Base-by-base conservation (phyloP, 306 rosid species). In the Trifolium pratense region DNA sequence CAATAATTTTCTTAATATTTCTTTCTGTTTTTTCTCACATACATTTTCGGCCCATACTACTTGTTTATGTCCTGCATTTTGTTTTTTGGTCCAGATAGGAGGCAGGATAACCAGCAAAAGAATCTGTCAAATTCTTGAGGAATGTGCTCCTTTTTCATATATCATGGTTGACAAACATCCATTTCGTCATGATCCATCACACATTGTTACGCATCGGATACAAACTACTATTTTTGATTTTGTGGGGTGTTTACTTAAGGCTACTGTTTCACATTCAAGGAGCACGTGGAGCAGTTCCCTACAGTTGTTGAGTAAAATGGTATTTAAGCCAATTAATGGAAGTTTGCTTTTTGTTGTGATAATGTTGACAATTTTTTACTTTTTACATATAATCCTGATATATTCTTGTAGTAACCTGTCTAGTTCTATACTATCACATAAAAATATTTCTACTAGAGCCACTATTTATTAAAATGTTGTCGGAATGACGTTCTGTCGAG, bases 101-200 rank as follows among this genome's bases (percentile, higher is more conserved):
- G 91, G 94, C 82, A 89, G 90, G 85, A 78, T 91, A 84, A 94
- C 96, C 68, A 94, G 98, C 88, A 91, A 94, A 78, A 85, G 98
- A 18, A 78, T 94, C 58, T 80, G 87, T 58, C 87, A 89, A 80
- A 67, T 94, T 94, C 83, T 94, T 45, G 94, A 91, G 85, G 85
- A 83, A 45, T 86, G 87, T 84, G 83, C 64, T 75, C 92, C 97
- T 18, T 87, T 85, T 83, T 77, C 96, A 23, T 94, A 89, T 82
- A 77, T 94, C 71, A 74, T 94, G 96, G 92, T 91, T 81, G 97
- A 91, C 78, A 77, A 80, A 75, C 93, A 91, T 88, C 96, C 94
- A 71, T 76, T 80, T 75, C 97, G 98, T 75, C 92, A 89, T 42
- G 97, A 94, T 80, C 96, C 98, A 69, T 89, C 94, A 70, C 97